Evolutionary conservation across 1,139 yeast genomes (phyloP), one percentile per base, ranked within the genome.

Genomic region (Waltiozyma sp.): DNA sequence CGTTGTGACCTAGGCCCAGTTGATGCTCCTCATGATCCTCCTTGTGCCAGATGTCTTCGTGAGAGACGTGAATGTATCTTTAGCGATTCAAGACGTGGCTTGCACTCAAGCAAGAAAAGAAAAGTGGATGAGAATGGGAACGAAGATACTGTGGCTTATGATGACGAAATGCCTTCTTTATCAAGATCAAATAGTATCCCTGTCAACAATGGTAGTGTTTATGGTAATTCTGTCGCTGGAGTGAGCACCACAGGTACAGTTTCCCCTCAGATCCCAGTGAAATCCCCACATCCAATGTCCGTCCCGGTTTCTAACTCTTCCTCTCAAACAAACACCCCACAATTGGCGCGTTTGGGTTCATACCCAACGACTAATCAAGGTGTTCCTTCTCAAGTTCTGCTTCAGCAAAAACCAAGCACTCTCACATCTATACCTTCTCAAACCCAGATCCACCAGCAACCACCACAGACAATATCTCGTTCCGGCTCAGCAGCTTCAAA

Each of bases 1-100:
- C 80, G 80, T 56, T 88, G 96, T 64, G 94, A 86, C 55, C 63
- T 87, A 50, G 95, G 95, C 2, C 77, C 80, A 4, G 76, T 79
- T 13, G 82, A 80, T 45, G 71, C 70, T 45, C 95, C 95, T 3
- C 45, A 46, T 0, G 79, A 77, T 9, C 94, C 94, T 7, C 93
- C 93, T 18, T 89, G 97, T 69, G 81, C 78, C 3, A 65, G 96
- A 43, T 88, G 96, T 56, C 70, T 74, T 48, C 69, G 96, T 41
- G 95, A 88, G 56, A 68, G 93, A 19, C 75, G 75, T 53, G 87
- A 81, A 53, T 88, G 96, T 63, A 78, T 80, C 21, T 83, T 88
- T 62, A 81, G 81, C 4, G 83, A 77, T 43, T 52, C 59, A 7
- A 52, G 61, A 40, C 51, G 58, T 38, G 37, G 37, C 10, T 18